These are phyloP conservation scores for Keithomyces neogunnii DNA, from an alignment of 2,329 filamentous ascomycete species.

Conservation along the genomic window DNA sequence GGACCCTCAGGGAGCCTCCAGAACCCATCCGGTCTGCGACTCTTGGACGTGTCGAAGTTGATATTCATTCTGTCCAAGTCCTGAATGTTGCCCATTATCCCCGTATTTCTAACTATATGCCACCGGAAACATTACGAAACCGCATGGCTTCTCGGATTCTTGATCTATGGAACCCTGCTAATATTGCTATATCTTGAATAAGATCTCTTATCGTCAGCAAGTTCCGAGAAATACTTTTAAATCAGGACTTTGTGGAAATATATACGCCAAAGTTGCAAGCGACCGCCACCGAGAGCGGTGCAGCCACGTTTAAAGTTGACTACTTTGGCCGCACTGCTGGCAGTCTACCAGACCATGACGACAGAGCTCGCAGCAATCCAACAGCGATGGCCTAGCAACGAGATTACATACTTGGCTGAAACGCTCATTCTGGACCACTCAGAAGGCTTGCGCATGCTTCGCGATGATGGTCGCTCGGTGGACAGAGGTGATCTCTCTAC, in stretches of 20 bases:
- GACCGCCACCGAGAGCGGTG: slow-evolving; percentile 81
- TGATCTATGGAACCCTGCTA: slow-evolving; percentile 76
- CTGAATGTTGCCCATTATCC: slow-evolving; percentile 41
- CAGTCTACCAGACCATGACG: slow-evolving; percentile 34
- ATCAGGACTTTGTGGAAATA: slow-evolving; percentile 82
- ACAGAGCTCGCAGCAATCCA: slow-evolving; percentile 70
- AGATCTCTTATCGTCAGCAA: slow-evolving; percentile 72
- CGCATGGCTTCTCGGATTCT: slow-evolving; percentile 73
- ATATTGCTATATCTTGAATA: slow-evolving; percentile 81
- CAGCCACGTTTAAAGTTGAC: slow-evolving; percentile 83
- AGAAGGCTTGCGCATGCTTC: slow-evolving; percentile 73
- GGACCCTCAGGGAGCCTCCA: slow-evolving; percentile 63
- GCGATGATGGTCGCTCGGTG: slow-evolving; percentile 71
- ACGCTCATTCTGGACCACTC: slow-evolving; percentile 75
- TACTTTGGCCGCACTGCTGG: slow-evolving; percentile 79
- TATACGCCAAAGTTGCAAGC: slow-evolving; percentile 90
- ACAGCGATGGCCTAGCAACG: slow-evolving; percentile 75
- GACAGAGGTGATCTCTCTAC: slow-evolving; percentile 73
- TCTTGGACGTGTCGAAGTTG: slow-evolving; percentile 67
- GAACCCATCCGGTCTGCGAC: slow-evolving; percentile 68
- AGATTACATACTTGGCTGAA: slow-evolving; percentile 78
- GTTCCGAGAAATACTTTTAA: slow-evolving; percentile 70
- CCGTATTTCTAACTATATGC: slow-evolving; percentile 48
- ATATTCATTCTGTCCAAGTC: slow-evolving; percentile 49
- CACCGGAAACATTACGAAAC: slow-evolving; percentile 57